phyloP scores from a whole-genome alignment of 106 monocot genomes.

The Triglochin maritima region DNA sequence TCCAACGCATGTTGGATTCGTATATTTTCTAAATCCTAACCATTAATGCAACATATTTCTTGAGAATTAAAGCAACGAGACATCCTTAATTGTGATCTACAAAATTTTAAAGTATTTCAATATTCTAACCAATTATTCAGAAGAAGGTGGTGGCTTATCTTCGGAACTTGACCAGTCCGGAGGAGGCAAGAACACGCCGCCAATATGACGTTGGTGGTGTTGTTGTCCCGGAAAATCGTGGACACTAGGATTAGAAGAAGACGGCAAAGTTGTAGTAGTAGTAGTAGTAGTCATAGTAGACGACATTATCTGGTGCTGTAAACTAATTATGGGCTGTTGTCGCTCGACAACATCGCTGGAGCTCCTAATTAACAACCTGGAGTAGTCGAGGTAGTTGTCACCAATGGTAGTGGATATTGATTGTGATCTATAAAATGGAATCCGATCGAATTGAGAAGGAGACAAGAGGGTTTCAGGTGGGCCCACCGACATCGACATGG shows the following conservation, averaged over 20 bases:
- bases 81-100: no score
- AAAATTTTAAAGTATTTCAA: no score
- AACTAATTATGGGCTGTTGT: no score
- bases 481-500: no score
- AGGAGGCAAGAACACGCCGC: background rate
- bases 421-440: background rate
- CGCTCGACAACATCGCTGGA: background rate
- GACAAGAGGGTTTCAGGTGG: background rate
- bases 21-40: no score
- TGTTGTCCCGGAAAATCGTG: background rate
- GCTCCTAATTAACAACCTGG: slow-evolving; percentile 4
- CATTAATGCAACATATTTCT: no score
- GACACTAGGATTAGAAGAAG: background rate
- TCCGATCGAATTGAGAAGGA: background rate
- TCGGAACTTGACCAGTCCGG: no score
- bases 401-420: background rate
- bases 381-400: slow-evolving; percentile 14
- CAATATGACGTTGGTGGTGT: background rate
- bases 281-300: background rate
- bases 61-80: no score
- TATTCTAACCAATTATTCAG: no score
- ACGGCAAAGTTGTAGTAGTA: background rate
- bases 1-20: no score
- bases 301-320: background rate
- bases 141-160: no score